Base-by-base conservation (phyloP, 2,329 filamentous ascomycete genomes). In the Shiraia bambusicola region DNA sequence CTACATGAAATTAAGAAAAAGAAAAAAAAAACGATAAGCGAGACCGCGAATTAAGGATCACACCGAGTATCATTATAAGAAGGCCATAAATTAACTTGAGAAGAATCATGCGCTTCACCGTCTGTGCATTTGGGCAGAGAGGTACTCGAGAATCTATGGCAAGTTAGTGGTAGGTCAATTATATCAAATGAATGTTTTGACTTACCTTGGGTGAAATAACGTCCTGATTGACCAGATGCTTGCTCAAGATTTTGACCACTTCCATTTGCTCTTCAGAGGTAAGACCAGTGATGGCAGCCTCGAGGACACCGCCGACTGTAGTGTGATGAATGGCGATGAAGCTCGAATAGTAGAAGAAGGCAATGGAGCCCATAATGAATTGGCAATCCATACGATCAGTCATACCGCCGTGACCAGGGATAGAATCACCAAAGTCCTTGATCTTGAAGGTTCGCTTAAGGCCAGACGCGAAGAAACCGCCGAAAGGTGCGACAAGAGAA, bases 311-410 rank as follows among this genome's bases (percentile, higher is more conserved):
- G 14, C 92, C 93, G 14, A 95, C 84, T 42, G 79, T 89, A 28
- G 87, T 83, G 69, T 92, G 89, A 76, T 95, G 83, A 6, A 89
- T 78, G 3, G 91, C 91, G 61, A 98, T 92, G 69, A 98, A 98
- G 63, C 87, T 93, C 69, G 96, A 91, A 73, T 94, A 98, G 74
- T 98, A 98, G 80, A 98, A 91, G 75, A 90, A 97, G 12, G 92
- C 83, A 62, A 98, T 97, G 72, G 95, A 93, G 7, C 93, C 93
- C 93, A 98, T 98, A 75, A 97, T 97, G 74, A 98, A 98, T 67
- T 98, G 93, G 69, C 93, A 98, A 67, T 98, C 93, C 92, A 98
- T 97, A 49, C 93, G 87, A 67, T 98, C 93, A 12, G 93, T 98
- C 74, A 98, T 97, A 57, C 93, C 93, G 47, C 93, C 93, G 62